phyloP scores from a whole-genome alignment of 202 grass and related monocot species.

The Setaria viridis region DNA sequence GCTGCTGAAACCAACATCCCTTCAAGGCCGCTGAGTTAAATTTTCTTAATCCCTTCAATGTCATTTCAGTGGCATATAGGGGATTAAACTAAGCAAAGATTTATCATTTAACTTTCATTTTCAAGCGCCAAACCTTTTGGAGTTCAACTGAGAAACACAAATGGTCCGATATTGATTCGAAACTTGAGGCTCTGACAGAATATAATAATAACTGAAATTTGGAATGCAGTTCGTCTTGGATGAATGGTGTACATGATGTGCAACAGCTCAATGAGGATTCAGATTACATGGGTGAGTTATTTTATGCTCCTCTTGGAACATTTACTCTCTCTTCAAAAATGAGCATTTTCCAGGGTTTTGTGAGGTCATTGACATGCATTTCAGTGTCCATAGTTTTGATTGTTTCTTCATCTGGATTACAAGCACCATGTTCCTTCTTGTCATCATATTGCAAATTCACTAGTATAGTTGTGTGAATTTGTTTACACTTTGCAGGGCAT shows the following conservation, averaged over 20 bases:
- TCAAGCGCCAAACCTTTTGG: background rate
- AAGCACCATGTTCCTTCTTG: background rate
- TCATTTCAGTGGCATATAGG: background rate
- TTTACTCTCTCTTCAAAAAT: background rate
- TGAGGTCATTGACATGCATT: background rate
- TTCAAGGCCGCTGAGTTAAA: background rate
- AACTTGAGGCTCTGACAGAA: background rate
- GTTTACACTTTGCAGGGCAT: constrained; percentile 65
- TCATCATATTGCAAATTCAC: background rate
- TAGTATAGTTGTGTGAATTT: constrained; percentile 13
- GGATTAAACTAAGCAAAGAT: background rate
- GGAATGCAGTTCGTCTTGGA: constrained; percentile 71
- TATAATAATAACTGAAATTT: constrained; percentile 38
- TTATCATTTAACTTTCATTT: constrained; percentile 17
- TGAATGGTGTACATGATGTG: constrained; percentile 51
- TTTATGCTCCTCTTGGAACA: background rate
- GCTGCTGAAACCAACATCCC: background rate
- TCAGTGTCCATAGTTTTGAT: constrained; percentile 2
- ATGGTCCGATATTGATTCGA: background rate
- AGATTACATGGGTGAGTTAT: constrained; percentile 86
- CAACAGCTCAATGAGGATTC: constrained; percentile 60
- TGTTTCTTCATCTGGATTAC: background rate
- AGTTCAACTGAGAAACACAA: constrained; percentile 10
- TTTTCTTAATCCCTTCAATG: background rate
- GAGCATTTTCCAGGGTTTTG: background rate